Evolutionary conservation across 352 stramenopile species (phyloP).

Genomic region (Nothophytophthora sp.): DNA sequence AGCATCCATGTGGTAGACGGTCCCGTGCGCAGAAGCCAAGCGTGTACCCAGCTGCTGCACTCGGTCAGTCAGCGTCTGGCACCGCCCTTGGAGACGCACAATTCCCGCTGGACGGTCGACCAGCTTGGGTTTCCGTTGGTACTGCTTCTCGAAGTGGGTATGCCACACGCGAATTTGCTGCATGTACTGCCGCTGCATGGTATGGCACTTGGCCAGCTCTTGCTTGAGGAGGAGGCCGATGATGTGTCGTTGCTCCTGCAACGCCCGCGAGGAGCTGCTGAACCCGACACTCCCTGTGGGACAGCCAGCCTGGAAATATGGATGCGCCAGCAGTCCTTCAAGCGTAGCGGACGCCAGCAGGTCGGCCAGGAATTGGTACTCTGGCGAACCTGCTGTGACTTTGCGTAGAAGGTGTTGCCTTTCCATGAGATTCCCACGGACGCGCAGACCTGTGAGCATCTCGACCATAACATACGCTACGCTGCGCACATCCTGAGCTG

Average conservation of each 20-base stretch:
- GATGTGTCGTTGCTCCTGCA: constrained; percentile 29
- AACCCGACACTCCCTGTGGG: background rate
- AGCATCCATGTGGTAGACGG: constrained; percentile 40
- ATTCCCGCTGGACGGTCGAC: constrained; percentile 39
- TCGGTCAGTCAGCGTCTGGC: constrained; percentile 33
- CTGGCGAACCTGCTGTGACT: constrained; percentile 19
- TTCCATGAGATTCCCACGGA: constrained; percentile 34
- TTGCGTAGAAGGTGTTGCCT: constrained; percentile 26
- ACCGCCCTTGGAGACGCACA: constrained; percentile 36
- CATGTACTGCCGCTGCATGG: constrained; percentile 31
- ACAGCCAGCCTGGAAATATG: constrained; percentile 17
- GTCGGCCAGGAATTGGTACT: constrained; percentile 30
- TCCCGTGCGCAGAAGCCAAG: constrained; percentile 20
- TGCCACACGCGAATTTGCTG: constrained; percentile 52
- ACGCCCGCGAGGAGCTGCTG: background rate
- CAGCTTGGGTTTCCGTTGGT: constrained; percentile 39
- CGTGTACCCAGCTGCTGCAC: constrained; percentile 38
- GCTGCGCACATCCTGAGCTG: constrained; percentile 45
- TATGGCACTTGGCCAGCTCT: constrained; percentile 42
- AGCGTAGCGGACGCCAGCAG: constrained; percentile 25
- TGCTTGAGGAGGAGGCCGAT: constrained; percentile 39
- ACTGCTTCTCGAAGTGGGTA: constrained; percentile 57
- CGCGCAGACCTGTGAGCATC: constrained; percentile 53
- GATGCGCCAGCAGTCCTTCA: constrained; percentile 7
- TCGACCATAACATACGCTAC: constrained; percentile 63